Conservation (phyloP, 805 yeast genomes). For the Spathaspora gorwiae region DNA sequence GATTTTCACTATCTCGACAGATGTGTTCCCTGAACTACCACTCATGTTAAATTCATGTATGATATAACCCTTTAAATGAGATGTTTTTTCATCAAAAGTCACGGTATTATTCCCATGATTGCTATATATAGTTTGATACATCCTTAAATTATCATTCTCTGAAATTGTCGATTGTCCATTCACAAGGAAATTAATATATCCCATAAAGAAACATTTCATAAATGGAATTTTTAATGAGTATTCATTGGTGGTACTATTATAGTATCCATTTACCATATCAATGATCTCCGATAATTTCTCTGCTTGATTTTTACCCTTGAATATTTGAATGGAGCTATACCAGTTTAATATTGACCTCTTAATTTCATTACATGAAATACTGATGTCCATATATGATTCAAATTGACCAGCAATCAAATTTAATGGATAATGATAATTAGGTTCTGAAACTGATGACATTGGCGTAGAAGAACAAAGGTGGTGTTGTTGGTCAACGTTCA, state of each 20-base stretch:
- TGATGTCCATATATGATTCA: conserved; percentile 20
- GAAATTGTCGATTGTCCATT: conserved; percentile 21
- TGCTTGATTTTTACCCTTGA: conserved; percentile 1
- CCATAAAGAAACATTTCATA: conserved; percentile 34
- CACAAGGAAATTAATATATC: conserved; percentile 29
- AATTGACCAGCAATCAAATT: conserved; percentile 19
- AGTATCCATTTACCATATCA: conserved; percentile 32
- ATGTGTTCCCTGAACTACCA: conserved; percentile 3
- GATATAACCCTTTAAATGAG: conserved; percentile 18
- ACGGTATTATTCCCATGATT: conserved; percentile 9
- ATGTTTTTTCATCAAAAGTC: conserved; percentile 5
- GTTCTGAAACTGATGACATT: conserved; percentile 12
- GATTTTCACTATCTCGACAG: neutral
- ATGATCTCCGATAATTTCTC: conserved; percentile 6
- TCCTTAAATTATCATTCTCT: conserved; percentile 16
- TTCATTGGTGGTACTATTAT: conserved; percentile 8
- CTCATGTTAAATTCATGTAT: conserved; percentile 18
- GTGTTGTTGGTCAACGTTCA: conserved; percentile 3
- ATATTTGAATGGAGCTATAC: conserved; percentile 20
- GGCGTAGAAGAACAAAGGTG: conserved; percentile 11
- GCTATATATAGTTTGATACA: conserved; percentile 30
- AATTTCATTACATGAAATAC: conserved; percentile 7
- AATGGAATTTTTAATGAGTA: conserved; percentile 33
- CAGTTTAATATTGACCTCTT: conserved; percentile 18
- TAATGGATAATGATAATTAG: conserved; percentile 7